Conservation (phyloP, 257 asterid genomes). For the Pogostemon cablin region DNA sequence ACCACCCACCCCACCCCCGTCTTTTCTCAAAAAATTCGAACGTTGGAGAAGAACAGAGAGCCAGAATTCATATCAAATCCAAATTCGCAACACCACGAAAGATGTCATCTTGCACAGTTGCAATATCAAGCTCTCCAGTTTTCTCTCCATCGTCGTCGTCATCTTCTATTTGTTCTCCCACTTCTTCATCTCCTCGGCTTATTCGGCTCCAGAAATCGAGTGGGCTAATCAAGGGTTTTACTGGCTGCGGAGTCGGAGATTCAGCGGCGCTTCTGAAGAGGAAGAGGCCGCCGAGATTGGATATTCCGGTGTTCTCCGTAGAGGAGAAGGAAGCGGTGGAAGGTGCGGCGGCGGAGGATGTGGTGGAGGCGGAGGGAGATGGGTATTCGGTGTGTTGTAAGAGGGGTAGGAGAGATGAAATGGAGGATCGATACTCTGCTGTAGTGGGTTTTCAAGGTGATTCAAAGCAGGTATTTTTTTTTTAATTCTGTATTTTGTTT, state of each 20-base stretch:
- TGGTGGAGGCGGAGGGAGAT: slow-evolving; percentile 69
- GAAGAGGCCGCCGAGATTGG: slow-evolving; percentile 63
- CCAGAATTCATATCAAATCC: slow-evolving; percentile 7
- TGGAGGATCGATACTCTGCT: slow-evolving; percentile 90
- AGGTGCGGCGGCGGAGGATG: slow-evolving; percentile 34
- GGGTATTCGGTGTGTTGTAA: slow-evolving; percentile 82
- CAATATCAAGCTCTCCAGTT: slow-evolving; percentile 67
- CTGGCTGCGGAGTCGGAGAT: slow-evolving; percentile 41
- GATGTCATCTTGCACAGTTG: slow-evolving; percentile 55
- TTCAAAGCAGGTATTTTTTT: slow-evolving; percentile 56
- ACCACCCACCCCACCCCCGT: not conserved
- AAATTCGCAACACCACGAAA: not conserved
- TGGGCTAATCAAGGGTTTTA: slow-evolving; percentile 53
- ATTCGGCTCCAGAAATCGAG: slow-evolving; percentile 61
- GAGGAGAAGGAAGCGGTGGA: slow-evolving; percentile 34
- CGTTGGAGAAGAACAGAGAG: slow-evolving; percentile 34
- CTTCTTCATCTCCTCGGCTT: slow-evolving; percentile 60
- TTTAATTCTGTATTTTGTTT: not conserved
- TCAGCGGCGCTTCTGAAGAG: slow-evolving; percentile 53
- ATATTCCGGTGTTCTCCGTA: slow-evolving; percentile 48
- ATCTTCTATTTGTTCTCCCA: slow-evolving; percentile 44
- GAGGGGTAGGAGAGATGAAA: slow-evolving; percentile 72
- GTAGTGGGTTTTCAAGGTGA: slow-evolving; percentile 51
- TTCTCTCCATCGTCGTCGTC: slow-evolving; percentile 54
- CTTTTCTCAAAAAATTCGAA: slow-evolving; percentile 40